A percentile compares a stretch with the other conserved stretches of the same genome.
These are phyloP conservation scores for Aureobasidium sp. DNA, from an alignment of 2,329 filamentous ascomycete species.

Conservation along the genomic window DNA sequence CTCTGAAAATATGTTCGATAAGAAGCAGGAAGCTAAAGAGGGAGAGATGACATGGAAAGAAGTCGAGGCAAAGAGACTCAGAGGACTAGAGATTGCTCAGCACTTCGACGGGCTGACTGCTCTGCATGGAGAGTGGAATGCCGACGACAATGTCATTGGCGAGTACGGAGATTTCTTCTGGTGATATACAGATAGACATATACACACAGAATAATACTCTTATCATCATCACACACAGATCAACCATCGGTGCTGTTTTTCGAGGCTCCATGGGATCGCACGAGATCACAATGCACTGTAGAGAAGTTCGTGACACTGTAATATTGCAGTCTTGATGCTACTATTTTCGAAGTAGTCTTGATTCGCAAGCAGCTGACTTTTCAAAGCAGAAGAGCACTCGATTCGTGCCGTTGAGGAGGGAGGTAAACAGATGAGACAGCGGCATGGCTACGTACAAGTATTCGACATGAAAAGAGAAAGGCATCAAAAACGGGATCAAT, in stretches of 20 bases:
- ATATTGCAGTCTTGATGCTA: not conserved
- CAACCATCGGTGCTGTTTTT: not conserved
- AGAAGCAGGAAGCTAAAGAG: conserved; percentile 21
- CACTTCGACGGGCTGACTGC: conserved; percentile 50
- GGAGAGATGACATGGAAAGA: conserved; percentile 51
- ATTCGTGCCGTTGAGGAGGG: not conserved
- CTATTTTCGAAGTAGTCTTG: not conserved
- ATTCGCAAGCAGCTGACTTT: not conserved
- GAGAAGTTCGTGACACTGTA: not conserved
- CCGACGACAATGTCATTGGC: conserved; percentile 37
- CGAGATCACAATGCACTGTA: not conserved
- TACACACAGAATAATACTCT: not conserved
- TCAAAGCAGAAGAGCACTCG: not conserved
- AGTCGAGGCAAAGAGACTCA: conserved; percentile 51
- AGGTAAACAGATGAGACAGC: not conserved
- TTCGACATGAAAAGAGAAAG: not conserved
- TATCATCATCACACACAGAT: not conserved
- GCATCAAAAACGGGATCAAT: not conserved
- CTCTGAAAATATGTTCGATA: conserved; percentile 2
- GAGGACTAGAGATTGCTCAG: conserved; percentile 49
- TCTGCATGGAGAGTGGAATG: conserved; percentile 46
- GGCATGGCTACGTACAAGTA: not conserved
- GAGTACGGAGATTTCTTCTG: conserved; percentile 33
- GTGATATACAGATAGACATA: not conserved
- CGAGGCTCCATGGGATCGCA: no score